Evolutionary conservation across 169 alveolate species (phyloP).

Genomic region (Plasmodium fragile): DNA sequence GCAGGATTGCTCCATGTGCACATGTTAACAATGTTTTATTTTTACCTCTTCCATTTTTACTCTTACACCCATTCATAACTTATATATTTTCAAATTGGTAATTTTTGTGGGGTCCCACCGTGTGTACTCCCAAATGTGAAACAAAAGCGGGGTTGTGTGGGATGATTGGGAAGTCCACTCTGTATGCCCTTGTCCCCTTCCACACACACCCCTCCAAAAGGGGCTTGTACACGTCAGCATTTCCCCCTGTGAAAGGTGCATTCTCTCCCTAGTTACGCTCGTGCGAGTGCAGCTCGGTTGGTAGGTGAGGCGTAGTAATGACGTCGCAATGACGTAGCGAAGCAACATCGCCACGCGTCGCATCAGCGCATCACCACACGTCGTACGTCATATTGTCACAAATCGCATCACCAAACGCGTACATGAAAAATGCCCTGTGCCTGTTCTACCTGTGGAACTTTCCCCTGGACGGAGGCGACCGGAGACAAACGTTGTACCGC

Average conservation of each 20-base stretch:
- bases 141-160: not conserved
- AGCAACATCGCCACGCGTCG: not conserved
- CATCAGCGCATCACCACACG: not conserved
- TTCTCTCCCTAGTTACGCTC: not conserved
- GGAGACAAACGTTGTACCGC: conserved; percentile 31
- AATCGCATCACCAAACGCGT: not conserved
- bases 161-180: not conserved
- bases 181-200: not conserved
- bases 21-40: not conserved
- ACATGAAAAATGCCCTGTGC: conserved; percentile 49
- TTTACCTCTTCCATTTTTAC: not conserved
- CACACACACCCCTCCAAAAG: not conserved
- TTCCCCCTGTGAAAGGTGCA: not conserved
- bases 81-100: not conserved
- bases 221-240: not conserved
- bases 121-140: not conserved
- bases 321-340: not conserved
- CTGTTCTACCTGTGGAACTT: conserved; percentile 47
- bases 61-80: not conserved
- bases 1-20: not conserved
- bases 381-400: no score
- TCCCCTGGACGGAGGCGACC: not conserved
- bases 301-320: not conserved
- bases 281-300: not conserved
- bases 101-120: not conserved